Base-by-base conservation (phyloP, 148 eudicot genomes). In the Tetragonia tetragonoides region DNA sequence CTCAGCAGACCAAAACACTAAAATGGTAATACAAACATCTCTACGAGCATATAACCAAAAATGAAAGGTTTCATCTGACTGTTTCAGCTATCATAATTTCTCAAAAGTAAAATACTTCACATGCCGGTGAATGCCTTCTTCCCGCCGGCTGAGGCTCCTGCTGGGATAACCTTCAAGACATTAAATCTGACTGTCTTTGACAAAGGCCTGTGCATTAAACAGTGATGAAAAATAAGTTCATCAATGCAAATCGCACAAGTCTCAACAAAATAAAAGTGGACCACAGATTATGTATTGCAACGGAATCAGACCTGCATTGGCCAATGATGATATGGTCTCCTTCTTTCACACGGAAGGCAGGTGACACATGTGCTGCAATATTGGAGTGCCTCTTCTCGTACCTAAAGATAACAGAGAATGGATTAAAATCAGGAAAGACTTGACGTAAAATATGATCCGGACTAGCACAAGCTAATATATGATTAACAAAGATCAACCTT, bases 301-400 rank as follows among this genome's bases (percentile, higher is more conserved):
- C 2, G 12, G 47, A 6, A 79, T 56, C 70, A 40, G 14, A 85
- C 92, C 88, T 87, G 89, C 89, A 89, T 56, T 87, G 89, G 49
- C 91, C 89, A 75, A 89, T 83, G 76, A 80, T 85, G 49, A 89
- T 84, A 77, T 87, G 88, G 68, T 89, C 92, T 73, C 92, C 92
- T 69, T 89, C 92, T 77, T 84, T 89, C 11, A 87, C 92, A 82
- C 92, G 88, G 74, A 89, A 89, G 71, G 89, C 85, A 2, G 92
- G 92, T 47, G 92, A 85, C n/a, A 89, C 76, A 66, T 89, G 89
- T 17, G 92, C 89, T 1, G 92, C 72, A 57, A 89, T 89, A 68
- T 89, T 89, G 14, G 89, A 87, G 84, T 87, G 89, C 84, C 92
- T 83, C 80, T 89, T 89, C 80, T 89, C 89, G 8, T 89, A 89